Conservation (phyloP, 2,329 filamentous ascomycete genomes). For the Colletotrichum kahawae region DNA sequence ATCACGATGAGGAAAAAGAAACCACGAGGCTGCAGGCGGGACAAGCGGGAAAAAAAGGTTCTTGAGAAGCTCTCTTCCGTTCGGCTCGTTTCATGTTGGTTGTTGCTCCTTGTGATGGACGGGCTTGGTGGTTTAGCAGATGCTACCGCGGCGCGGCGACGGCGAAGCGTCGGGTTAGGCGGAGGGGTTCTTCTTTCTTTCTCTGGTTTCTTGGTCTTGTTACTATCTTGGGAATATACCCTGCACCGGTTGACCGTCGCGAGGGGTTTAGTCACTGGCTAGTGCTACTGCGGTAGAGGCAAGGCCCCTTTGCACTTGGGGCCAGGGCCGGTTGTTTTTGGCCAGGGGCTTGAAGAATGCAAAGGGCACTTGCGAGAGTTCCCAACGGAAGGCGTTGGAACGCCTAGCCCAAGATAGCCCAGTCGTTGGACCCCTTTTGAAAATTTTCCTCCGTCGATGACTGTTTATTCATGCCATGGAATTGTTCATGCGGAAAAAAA, state of each 20-base stretch:
- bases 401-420: neutral
- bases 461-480: slow-evolving; percentile 1
- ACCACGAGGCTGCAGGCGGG: neutral
- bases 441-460: neutral
- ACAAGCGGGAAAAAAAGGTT: neutral
- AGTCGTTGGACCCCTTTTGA: neutral
- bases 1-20: neutral
- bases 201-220: neutral
- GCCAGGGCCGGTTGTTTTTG: neutral
- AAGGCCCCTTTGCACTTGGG: neutral
- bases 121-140: neutral
- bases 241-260: neutral
- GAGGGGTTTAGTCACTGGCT: neutral
- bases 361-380: neutral
- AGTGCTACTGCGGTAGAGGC: neutral
- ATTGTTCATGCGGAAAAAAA: slow-evolving; percentile 9
- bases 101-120: neutral
- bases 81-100: neutral
- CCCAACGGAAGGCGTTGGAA: neutral
- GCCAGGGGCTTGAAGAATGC: neutral
- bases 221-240: neutral
- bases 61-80: neutral
- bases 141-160: neutral
- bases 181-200: neutral
- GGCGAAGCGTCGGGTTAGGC: no score